A percentile compares a stretch with the other conserved stretches of the same genome.
Conservation (phyloP, 2,329 filamentous ascomycete species). For the Talaromyces sp. region DNA sequence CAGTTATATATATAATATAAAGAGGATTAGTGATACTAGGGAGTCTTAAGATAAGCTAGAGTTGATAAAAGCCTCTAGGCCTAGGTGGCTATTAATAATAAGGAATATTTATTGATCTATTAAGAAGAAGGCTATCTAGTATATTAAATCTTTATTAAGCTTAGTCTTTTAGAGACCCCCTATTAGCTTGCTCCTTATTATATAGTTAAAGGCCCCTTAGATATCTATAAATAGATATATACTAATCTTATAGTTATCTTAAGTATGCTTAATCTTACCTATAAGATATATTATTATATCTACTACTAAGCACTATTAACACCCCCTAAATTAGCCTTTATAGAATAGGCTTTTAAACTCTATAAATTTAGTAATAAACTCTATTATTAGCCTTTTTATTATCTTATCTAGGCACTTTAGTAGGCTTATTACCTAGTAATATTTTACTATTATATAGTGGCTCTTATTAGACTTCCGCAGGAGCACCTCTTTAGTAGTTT, state of each 20-base stretch:
- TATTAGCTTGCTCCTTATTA: background rate
- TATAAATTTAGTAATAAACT: background rate
- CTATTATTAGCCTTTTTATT: background rate
- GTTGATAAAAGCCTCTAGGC: background rate
- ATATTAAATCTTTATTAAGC: background rate
- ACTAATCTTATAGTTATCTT: background rate
- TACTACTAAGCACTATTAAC: background rate
- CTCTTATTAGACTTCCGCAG: background rate
- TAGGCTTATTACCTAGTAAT: too few species aligned
- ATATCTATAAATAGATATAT: too few species aligned
- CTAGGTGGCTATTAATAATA: background rate
- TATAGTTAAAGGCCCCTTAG: background rate
- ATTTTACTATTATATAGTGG: too few species aligned
- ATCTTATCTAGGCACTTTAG: background rate
- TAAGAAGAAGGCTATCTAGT: background rate
- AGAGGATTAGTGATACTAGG: background rate
- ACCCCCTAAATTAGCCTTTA: background rate
- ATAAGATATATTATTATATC: background rate
- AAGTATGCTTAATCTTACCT: background rate
- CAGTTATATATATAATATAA: background rate
- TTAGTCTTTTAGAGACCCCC: background rate
- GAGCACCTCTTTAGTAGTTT: background rate
- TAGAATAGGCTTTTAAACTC: background rate
- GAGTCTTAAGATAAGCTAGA: background rate
- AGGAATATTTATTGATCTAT: background rate